Evolutionary conservation across 2,329 filamentous ascomycete species (phyloP).

Genomic region (Aspergillus sp.): DNA sequence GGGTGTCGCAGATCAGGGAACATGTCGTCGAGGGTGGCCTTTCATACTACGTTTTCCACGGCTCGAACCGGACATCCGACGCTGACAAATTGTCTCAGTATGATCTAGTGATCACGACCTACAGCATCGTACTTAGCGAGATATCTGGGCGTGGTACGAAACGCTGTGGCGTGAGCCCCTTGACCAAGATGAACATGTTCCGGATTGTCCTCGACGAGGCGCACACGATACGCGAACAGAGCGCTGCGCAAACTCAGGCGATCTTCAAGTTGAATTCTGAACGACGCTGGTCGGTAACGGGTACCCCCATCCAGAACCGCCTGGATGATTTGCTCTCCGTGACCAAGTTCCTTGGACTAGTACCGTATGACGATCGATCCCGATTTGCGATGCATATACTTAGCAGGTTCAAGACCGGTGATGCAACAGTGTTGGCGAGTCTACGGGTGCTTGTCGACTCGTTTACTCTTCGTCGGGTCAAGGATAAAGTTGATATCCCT

Average conservation of each 20-base stretch:
- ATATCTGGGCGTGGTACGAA: slow-evolving; percentile 59
- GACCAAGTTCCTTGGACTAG: slow-evolving; percentile 74
- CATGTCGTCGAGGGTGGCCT: slow-evolving; percentile 63
- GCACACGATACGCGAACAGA: slow-evolving; percentile 84
- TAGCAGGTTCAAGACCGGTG: slow-evolving; percentile 76
- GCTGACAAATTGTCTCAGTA: slow-evolving; percentile 61
- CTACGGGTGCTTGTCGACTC: slow-evolving; percentile 85
- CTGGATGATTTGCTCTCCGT: slow-evolving; percentile 84
- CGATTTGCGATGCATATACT: slow-evolving; percentile 76
- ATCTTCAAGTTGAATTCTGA: slow-evolving; percentile 72
- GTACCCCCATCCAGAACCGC: slow-evolving; percentile 90
- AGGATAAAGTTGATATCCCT: slow-evolving; percentile 83
- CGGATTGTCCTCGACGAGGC: slow-evolving; percentile 91
- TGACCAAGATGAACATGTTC: slow-evolving; percentile 82
- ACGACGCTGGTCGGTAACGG: slow-evolving; percentile 93
- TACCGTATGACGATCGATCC: slow-evolving; percentile 72
- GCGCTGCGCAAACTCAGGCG: slow-evolving; percentile 74
- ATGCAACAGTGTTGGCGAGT: slow-evolving; percentile 71
- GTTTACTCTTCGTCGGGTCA: slow-evolving; percentile 85
- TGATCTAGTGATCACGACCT: slow-evolving; percentile 87
- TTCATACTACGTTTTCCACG: slow-evolving; percentile 79
- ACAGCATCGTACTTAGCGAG: slow-evolving; percentile 79
- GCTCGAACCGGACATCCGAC: slow-evolving; percentile 65
- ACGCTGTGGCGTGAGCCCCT: slow-evolving; percentile 50
- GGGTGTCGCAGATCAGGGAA: slow-evolving; percentile 83